These are phyloP conservation scores for Magnusiomyces fungicola DNA, from an alignment of 1,139 yeast genomes.

Conservation along the genomic window DNA sequence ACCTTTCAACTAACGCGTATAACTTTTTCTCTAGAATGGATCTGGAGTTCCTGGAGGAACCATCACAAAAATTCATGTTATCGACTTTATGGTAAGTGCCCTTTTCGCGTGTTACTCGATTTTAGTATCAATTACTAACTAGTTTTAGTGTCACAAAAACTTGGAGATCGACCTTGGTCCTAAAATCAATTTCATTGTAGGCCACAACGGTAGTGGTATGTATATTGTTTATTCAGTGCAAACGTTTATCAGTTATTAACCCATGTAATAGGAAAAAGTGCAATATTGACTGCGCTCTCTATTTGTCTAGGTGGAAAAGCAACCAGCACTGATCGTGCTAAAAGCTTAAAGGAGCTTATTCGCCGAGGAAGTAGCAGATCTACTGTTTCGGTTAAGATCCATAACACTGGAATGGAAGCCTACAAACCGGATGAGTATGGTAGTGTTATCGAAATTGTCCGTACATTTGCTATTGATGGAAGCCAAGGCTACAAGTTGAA, in stretches of 20 bases:
- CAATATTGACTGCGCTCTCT: conserved; percentile 82
- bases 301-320: conserved; percentile 95
- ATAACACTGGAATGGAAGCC: conserved; percentile 55
- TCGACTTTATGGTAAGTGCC: conserved; percentile 25
- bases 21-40: not conserved
- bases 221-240: too few species aligned
- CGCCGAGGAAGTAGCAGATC: conserved; percentile 70
- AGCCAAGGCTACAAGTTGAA: conserved; percentile 49
- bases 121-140: not conserved
- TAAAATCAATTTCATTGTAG: conserved; percentile 81
- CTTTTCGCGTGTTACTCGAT: not conserved
- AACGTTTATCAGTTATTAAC: too few species aligned
- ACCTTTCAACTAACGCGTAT: not conserved
- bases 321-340: conserved; percentile 80
- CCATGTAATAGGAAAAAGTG: too few species aligned
- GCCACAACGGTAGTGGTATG: conserved; percentile 96
- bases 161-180: conserved; percentile 76
- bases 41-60: conserved; percentile 18
- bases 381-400: conserved; percentile 50
- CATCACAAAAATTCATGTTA: conserved; percentile 23
- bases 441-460: conserved; percentile 56
- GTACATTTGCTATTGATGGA: conserved; percentile 32
- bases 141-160: conserved; percentile 59
- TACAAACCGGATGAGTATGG: conserved; percentile 63
- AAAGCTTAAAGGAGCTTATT: conserved; percentile 59